Percentiles rank a stretch among this genome's conserved stretches.
Conservation (phyloP, 768 basidiomycete genomes). For the Leccinellum rugosiceps region DNA sequence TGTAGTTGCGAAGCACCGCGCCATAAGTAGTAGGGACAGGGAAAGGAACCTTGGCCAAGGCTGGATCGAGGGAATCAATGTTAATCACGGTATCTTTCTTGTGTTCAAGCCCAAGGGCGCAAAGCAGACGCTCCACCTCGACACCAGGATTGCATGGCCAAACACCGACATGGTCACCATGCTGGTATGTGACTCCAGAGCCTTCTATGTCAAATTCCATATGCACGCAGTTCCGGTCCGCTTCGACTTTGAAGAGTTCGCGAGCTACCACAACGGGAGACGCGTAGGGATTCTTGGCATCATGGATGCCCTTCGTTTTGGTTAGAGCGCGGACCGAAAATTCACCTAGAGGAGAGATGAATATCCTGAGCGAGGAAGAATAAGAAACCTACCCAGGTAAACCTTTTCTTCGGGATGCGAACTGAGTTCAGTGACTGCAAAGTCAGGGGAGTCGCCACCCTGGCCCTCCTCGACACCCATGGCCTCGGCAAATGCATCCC, state of each 20-base stretch:
- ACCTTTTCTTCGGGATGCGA: constrained; percentile 82
- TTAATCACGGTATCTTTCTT: constrained; percentile 83
- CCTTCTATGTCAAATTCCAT: constrained; percentile 92
- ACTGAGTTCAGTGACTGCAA: constrained; percentile 81
- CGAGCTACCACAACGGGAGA: constrained; percentile 74
- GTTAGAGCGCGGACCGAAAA: constrained; percentile 92
- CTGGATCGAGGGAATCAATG: constrained; percentile 96
- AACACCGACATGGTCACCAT: constrained; percentile 96
- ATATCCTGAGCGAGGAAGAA: not conserved
- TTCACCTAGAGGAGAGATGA: constrained; percentile 57
- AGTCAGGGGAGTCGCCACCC: constrained; percentile 92
- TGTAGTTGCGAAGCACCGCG: constrained; percentile 92
- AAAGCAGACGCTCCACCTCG: constrained; percentile 88
- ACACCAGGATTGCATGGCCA: constrained; percentile 95
- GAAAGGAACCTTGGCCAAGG: constrained; percentile 97
- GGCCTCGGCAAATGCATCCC: constrained; percentile 78
- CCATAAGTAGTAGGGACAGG: constrained; percentile 94
- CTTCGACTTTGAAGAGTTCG: constrained; percentile 77
- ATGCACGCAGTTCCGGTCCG: constrained; percentile 89
- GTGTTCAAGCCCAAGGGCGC: constrained; percentile 76
- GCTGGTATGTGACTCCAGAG: constrained; percentile 97
- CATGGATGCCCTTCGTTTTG: constrained; percentile 92
- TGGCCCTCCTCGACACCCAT: constrained; percentile 95
- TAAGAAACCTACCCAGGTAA: constrained; percentile 71
- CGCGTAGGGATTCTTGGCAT: constrained; percentile 95